Evolutionary conservation across 192 early-diverging fungal species (phyloP).

Genomic region (Coemansia sp.): DNA sequence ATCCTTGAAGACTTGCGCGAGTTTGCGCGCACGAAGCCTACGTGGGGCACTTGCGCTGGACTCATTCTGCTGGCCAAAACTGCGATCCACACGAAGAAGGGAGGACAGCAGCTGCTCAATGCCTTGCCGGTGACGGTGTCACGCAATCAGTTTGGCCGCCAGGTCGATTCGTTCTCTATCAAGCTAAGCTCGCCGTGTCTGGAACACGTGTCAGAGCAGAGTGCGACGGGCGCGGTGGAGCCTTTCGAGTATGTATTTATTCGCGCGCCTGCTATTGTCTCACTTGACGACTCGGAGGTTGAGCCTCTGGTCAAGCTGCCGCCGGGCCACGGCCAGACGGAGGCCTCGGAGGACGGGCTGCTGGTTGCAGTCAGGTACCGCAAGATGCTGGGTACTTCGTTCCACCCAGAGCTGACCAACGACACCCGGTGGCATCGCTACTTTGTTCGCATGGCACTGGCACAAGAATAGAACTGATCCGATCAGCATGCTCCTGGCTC

Average conservation of each 20-base stretch:
- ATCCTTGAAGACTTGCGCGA: slow-evolving; percentile 73
- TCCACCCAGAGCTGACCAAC: slow-evolving; percentile 94
- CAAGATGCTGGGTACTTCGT: slow-evolving; percentile 84
- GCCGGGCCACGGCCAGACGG: slow-evolving; percentile 43
- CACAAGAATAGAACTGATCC: neutral
- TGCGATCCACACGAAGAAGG: slow-evolving; percentile 72
- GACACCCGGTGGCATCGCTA: slow-evolving; percentile 87
- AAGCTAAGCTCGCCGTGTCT: slow-evolving; percentile 61
- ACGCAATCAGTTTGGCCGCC: slow-evolving; percentile 93
- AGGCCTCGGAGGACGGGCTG: slow-evolving; percentile 56
- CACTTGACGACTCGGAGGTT: slow-evolving; percentile 66
- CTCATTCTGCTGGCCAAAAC: slow-evolving; percentile 86
- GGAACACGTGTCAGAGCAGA: slow-evolving; percentile 1
- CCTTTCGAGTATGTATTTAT: slow-evolving; percentile 83
- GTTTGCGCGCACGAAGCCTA: slow-evolving; percentile 75
- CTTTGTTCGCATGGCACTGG: slow-evolving; percentile 62
- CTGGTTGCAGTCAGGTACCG: slow-evolving; percentile 91
- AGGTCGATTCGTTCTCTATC: slow-evolving; percentile 87
- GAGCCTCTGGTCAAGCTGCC: slow-evolving; percentile 69
- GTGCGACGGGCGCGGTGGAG: neutral
- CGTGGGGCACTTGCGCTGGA: slow-evolving; percentile 96
- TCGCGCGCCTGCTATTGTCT: slow-evolving; percentile 85
- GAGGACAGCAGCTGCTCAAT: slow-evolving; percentile 83
- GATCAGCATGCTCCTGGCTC: neutral
- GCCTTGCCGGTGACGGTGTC: slow-evolving; percentile 81